Percentiles rank a stretch among this genome's conserved stretches.
These are phyloP conservation scores for Citrus hindsii DNA, from an alignment of 345 rosid species.

Conservation along the genomic window DNA sequence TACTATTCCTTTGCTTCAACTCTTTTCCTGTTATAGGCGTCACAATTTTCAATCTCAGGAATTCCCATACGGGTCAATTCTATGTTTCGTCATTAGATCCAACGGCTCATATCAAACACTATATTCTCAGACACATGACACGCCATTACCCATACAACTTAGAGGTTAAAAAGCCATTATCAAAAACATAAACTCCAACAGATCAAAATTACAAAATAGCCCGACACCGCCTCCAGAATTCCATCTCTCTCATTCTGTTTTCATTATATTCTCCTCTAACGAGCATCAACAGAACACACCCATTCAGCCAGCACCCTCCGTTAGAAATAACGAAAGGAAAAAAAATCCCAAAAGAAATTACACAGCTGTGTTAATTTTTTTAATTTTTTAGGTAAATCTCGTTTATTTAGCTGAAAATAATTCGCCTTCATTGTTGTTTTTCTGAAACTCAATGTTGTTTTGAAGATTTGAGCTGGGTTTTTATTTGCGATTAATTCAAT, in stretches of 20 bases:
- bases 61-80: not conserved
- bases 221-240: conserved; percentile 17
- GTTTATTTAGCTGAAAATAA: not conserved
- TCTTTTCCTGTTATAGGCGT: not conserved
- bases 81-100: conserved; percentile 18
- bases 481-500: not conserved
- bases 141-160: not conserved
- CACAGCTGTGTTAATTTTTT: not conserved
- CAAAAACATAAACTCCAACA: not conserved
- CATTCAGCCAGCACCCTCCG: not conserved
- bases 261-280: not conserved
- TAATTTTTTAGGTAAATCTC: not conserved
- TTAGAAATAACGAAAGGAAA: not conserved
- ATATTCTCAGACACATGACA: not conserved
- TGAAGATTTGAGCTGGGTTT: conserved; percentile 13
- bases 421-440: not conserved
- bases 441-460: not conserved
- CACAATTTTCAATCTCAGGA: not conserved
- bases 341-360: not conserved
- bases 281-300: not conserved
- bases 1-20: not conserved
- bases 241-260: not conserved
- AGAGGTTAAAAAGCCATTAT: not conserved
- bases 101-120: conserved; percentile 21
- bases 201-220: conserved; percentile 23